Conservation (phyloP, 2,329 filamentous ascomycete species). For the Tricladium varicosporioides region DNA sequence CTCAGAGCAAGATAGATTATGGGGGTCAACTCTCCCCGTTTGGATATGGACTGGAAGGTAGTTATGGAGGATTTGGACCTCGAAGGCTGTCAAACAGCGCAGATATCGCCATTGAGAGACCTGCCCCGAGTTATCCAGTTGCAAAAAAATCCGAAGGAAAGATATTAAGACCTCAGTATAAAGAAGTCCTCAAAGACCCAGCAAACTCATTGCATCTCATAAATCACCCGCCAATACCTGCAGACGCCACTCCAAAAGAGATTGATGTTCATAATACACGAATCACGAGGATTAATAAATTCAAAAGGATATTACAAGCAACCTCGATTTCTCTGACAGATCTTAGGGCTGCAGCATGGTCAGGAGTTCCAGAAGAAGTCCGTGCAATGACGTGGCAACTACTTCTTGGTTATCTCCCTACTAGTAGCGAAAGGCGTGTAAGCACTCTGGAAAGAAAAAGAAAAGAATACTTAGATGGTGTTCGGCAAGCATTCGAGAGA, state of each 20-base stretch:
- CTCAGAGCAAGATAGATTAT: conserved; percentile 15
- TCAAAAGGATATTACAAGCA: conserved; percentile 91
- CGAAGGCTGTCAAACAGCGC: conserved; percentile 78
- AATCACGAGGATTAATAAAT: conserved; percentile 95
- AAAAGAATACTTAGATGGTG: conserved; percentile 94
- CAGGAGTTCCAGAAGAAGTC: conserved; percentile 89
- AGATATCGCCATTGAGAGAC: conserved; percentile 90
- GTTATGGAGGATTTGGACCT: conserved; percentile 36
- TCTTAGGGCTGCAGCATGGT: conserved; percentile 85
- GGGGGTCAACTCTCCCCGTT: conserved; percentile 29
- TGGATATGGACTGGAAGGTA: conserved; percentile 40
- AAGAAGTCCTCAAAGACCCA: conserved; percentile 86
- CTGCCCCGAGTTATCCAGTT: conserved; percentile 77
- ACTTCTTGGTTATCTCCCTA: conserved; percentile 89
- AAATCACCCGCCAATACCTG: conserved; percentile 73
- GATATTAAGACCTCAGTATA: conserved; percentile 94
- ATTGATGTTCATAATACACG: conserved; percentile 81
- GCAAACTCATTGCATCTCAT: conserved; percentile 95
- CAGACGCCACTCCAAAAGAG: conserved; percentile 77
- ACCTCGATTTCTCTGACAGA: conserved; percentile 85
- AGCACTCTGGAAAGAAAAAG: conserved; percentile 89
- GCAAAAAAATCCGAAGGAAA: conserved; percentile 91
- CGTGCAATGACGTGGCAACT: conserved; percentile 99
- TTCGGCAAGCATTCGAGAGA: conserved; percentile 69
- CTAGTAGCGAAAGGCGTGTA: conserved; percentile 91